Evolutionary conservation across 1,284 basidiomycete species (phyloP).

Genomic region (Boletus subluridellus): DNA sequence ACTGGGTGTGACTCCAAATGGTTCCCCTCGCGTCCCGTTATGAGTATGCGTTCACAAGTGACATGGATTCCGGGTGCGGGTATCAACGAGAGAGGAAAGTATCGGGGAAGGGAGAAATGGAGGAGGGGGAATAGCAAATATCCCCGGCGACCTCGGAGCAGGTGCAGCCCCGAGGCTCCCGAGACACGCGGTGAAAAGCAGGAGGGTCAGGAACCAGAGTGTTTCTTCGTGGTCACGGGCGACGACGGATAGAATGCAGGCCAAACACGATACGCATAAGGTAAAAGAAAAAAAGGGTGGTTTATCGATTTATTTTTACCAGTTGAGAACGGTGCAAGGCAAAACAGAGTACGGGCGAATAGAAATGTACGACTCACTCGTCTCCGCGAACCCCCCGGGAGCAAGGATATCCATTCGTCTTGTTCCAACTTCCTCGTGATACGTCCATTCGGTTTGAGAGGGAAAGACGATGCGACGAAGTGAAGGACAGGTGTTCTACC

Average conservation of each 20-base stretch:
- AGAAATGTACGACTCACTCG: neutral
- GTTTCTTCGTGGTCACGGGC: neutral
- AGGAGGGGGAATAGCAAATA: neutral
- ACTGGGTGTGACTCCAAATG: too few species aligned
- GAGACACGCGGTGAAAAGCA: neutral
- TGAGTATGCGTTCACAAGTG: neutral
- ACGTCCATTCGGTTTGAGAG: slow-evolving; percentile 47
- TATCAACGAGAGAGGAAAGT: too few species aligned
- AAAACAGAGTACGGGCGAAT: neutral
- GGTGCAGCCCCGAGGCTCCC: neutral
- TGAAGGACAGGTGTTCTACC: slow-evolving; percentile 52
- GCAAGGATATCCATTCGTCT: neutral
- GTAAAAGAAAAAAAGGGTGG: neutral
- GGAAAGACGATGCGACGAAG: slow-evolving; percentile 56
- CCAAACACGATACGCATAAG: neutral
- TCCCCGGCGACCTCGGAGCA: neutral
- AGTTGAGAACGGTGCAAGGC: neutral
- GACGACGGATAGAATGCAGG: slow-evolving; percentile 5
- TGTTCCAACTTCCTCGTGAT: slow-evolving; percentile 25
- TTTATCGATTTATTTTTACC: too few species aligned
- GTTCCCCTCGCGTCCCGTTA: neutral
- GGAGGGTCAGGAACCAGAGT: neutral
- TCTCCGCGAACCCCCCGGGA: neutral
- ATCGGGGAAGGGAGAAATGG: neutral
- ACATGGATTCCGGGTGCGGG: neutral